Evolutionary conservation across 2,329 filamentous ascomycete genomes (phyloP).

Genomic region (Claviceps cyperi): DNA sequence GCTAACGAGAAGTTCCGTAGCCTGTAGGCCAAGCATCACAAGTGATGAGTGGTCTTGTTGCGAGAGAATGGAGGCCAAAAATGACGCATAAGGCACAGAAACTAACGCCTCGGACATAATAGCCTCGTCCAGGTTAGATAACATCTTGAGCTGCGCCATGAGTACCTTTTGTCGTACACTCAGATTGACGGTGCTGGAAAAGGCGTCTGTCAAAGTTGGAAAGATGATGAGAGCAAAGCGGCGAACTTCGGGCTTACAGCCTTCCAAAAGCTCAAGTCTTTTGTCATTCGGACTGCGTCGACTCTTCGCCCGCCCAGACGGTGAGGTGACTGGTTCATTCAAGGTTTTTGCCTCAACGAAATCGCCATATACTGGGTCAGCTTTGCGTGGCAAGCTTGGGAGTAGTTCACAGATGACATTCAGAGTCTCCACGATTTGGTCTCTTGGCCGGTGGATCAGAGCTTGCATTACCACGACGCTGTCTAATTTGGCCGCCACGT

Average conservation of each 20-base stretch:
- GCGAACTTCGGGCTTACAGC: constrained; percentile 76
- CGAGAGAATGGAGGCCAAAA: constrained; percentile 84
- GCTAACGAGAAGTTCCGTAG: constrained; percentile 73
- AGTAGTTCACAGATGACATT: constrained; percentile 95
- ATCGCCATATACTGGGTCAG: constrained; percentile 28
- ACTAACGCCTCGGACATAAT: constrained; percentile 78
- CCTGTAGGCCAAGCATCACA: constrained; percentile 76
- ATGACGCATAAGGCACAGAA: constrained; percentile 87
- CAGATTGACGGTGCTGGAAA: constrained; percentile 93
- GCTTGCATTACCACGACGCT: constrained; percentile 98
- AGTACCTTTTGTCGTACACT: constrained; percentile 90
- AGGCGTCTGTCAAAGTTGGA: constrained; percentile 89
- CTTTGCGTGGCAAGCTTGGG: constrained; percentile 51
- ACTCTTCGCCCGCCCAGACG: constrained; percentile 17
- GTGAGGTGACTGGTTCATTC: constrained; percentile 26
- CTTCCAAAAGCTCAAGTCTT: constrained; percentile 63
- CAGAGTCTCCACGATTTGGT: constrained; percentile 92
- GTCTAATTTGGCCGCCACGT: constrained; percentile 75
- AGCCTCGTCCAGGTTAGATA: constrained; percentile 77
- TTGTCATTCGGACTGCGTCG: constrained; percentile 54
- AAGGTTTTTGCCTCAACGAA: constrained; percentile 27
- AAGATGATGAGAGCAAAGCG: constrained; percentile 88
- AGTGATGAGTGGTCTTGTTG: constrained; percentile 85
- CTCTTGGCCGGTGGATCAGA: constrained; percentile 83
- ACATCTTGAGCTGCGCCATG: constrained; percentile 92